Base-by-base conservation (phyloP, 1,284 basidiomycete species). In the Flammula alnicola region DNA sequence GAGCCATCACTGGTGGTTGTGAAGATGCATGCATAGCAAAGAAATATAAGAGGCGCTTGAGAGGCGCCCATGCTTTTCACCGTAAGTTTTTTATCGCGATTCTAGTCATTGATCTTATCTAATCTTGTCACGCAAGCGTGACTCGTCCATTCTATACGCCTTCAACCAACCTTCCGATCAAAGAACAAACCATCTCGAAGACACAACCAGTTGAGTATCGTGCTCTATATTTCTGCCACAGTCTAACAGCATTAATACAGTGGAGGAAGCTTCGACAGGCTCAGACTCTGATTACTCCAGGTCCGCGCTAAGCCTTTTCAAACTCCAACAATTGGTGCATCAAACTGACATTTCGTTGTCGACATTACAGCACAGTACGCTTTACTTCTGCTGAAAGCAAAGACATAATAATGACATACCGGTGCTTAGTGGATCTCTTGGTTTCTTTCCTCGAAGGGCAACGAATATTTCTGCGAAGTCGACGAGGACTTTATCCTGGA, bases 401-500 rank as follows among this genome's bases (percentile, higher is more conserved):
- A 35, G 29, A 5, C n/a, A 30, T 12, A 44, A 54, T 33, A 42
- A 31, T 50, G 31, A 41, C 44, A 26, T 27, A 14, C 30, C 33
- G 39, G 10, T 51, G 32, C 38, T 11, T 60, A 89, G 88, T 98
- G 95, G 95, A 95, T 97, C 62, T 93, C 94, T 5, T 98, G 96
- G 96, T 99, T 98, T 70, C 79, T 99, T 22, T 94, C 94, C 5
- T 96, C 94, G n/a, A 95, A 92, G 67, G 90, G 90, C 44, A 91
- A 92, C 72, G 96, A 99, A 74, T 99, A 99, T 78, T 99, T 98
- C 69, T 98, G 95, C 72, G 95, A 99, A 75, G 93, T 99, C 58
- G 97, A 99, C 67, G 95, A 98, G 66, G 96, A 98, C 72, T 99
- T 98, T 72, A 98, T 99, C 62, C 80, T 98, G 42, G 96, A 99